Evolutionary conservation across 108 stramenopile species (phyloP).

Genomic region (Cyclotella distinguenda): DNA sequence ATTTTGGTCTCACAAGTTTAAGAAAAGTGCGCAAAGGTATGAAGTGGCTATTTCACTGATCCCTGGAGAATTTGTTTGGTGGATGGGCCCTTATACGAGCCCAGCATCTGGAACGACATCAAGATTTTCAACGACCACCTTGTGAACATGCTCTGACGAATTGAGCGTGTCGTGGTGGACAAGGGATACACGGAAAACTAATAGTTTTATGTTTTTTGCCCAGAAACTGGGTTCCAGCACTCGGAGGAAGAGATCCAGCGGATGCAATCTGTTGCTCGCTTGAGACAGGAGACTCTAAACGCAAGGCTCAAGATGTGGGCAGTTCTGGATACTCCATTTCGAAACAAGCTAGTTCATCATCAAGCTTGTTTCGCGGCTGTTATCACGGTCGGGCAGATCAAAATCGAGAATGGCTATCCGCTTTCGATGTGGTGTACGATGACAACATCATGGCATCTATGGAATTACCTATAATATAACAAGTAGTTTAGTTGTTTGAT

Average conservation of each 20-base stretch:
- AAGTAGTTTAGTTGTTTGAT: too few species aligned
- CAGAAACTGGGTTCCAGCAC: too few species aligned
- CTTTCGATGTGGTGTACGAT: slow-evolving; percentile 3
- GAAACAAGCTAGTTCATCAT: not conserved
- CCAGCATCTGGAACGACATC: not conserved
- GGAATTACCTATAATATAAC: too few species aligned
- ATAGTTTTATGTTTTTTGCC: too few species aligned
- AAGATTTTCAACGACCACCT: not conserved
- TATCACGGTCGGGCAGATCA: not conserved
- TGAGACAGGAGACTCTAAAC: not conserved
- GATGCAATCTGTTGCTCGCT: not conserved
- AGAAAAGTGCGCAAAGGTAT: not conserved
- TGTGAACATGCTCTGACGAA: not conserved
- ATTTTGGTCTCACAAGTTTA: slow-evolving; percentile 18
- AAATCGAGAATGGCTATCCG: slow-evolving; percentile 6
- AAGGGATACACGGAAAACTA: not conserved
- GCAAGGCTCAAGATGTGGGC: not conserved
- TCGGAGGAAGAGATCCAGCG: not conserved
- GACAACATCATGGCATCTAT: too few species aligned
- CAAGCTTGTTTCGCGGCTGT: not conserved
- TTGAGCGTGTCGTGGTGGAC: not conserved
- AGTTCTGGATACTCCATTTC: not conserved
- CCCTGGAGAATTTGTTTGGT: slow-evolving; percentile 13
- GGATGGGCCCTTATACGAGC: slow-evolving; percentile 6
- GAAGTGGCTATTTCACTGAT: slow-evolving; percentile 5